phyloP scores from a whole-genome alignment of 2,329 filamentous ascomycete genomes.

The Neurospora crassa region DNA sequence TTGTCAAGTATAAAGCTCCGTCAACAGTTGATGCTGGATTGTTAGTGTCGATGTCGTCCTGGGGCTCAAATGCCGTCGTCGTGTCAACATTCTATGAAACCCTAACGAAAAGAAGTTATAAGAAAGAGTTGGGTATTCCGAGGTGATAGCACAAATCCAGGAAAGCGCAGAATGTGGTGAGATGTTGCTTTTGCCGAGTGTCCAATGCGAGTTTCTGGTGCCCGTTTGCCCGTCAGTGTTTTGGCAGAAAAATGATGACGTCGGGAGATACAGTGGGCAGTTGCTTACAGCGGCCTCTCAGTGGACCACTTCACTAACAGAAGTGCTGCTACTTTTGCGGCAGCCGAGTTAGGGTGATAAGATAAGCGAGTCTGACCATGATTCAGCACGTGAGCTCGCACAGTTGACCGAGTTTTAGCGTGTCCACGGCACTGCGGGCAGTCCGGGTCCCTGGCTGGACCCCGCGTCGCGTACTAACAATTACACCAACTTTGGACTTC shows the following conservation, averaged over 20 bases:
- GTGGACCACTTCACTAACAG: background rate
- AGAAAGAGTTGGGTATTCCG: too few relatives aligned
- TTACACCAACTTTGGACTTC: background rate
- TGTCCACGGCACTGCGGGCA: background rate
- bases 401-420: background rate
- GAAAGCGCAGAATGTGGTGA: background rate
- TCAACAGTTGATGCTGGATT: too few relatives aligned
- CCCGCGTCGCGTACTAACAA: background rate
- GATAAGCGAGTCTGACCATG: background rate
- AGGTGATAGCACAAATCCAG: background rate
- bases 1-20: too few relatives aligned
- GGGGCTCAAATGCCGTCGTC: too few relatives aligned
- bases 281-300: background rate
- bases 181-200: background rate
- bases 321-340: background rate
- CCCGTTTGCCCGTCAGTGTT: background rate
- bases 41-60: too few relatives aligned
- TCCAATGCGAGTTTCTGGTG: background rate
- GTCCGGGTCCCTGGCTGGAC: background rate
- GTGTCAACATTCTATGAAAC: too few relatives aligned
- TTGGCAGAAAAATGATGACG: background rate
- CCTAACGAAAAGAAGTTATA: too few relatives aligned
- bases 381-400: background rate
- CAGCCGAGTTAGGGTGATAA: background rate
- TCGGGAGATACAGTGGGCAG: background rate